Percentiles rank a stretch among this genome's conserved stretches.
These are phyloP conservation scores for Galerina marginata DNA, from an alignment of 768 basidiomycete species.

Conservation along the genomic window DNA sequence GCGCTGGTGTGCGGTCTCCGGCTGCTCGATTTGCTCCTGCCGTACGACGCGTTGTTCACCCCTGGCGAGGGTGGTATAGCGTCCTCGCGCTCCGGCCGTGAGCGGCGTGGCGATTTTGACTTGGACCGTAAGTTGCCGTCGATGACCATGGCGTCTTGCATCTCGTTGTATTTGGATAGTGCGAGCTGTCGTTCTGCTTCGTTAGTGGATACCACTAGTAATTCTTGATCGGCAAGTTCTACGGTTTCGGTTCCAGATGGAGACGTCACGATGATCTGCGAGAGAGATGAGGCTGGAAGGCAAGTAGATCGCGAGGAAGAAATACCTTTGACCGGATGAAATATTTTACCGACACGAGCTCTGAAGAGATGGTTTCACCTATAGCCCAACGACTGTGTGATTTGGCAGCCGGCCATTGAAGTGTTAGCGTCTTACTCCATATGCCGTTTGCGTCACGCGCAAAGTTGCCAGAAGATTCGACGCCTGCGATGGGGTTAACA, in stretches of 20 bases:
- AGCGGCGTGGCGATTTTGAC: conserved; percentile 61
- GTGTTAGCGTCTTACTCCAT: conserved; percentile 67
- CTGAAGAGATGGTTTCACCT: conserved; percentile 76
- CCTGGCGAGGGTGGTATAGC: conserved; percentile 29
- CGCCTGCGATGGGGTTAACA: conserved; percentile 57
- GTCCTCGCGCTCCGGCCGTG: conserved; percentile 36
- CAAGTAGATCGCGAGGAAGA: neutral
- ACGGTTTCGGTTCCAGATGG: conserved; percentile 67
- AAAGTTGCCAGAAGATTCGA: conserved; percentile 66
- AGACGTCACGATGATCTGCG: conserved; percentile 54
- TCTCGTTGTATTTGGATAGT: conserved; percentile 60
- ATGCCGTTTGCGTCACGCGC: conserved; percentile 58
- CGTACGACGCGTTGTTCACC: conserved; percentile 21
- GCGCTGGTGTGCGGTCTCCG: conserved; percentile 77
- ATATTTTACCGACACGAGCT: conserved; percentile 69
- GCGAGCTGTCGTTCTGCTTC: conserved; percentile 72
- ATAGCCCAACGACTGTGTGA: conserved; percentile 77
- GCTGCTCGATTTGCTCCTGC: conserved; percentile 33
- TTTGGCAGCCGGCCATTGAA: conserved; percentile 76
- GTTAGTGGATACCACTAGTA: conserved; percentile 72
- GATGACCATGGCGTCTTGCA: conserved; percentile 29
- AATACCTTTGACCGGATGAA: conserved; percentile 71
- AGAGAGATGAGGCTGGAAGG: conserved; percentile 4
- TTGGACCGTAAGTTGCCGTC: conserved; percentile 47
- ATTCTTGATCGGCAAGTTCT: conserved; percentile 72